Percentiles rank a stretch among this genome's conserved stretches.
phyloP scores from a whole-genome alignment of 139 green algal species.

The Haematococcus sp. region DNA sequence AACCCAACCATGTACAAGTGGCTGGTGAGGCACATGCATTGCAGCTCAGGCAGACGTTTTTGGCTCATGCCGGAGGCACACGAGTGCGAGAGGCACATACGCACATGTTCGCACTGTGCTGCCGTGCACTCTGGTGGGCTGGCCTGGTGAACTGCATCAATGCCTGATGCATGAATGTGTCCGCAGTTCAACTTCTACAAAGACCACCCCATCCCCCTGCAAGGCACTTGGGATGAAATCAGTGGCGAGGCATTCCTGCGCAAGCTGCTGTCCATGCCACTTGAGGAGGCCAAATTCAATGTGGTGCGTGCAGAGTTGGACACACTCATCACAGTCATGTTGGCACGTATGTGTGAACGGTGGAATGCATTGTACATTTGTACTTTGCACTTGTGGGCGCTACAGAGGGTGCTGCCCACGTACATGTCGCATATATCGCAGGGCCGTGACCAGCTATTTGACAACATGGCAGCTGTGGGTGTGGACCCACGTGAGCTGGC shows the following conservation, averaged over 20 bases:
- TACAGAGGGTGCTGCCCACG: no score
- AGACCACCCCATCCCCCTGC: slow-evolving; percentile 63
- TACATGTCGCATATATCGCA: not conserved
- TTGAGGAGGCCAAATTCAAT: slow-evolving; percentile 50
- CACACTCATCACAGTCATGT: no score
- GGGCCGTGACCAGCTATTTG: slow-evolving; percentile 50
- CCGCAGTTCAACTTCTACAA: slow-evolving; percentile 49
- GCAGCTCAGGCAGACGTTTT: slow-evolving; percentile 57
- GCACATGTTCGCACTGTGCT: no score
- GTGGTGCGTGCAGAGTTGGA: slow-evolving; percentile 11
- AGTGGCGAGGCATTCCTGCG: slow-evolving; percentile 79
- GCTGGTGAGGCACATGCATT: slow-evolving; percentile 51
- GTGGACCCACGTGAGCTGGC: slow-evolving; percentile 82
- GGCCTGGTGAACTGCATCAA: not conserved
- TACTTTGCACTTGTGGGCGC: no score
- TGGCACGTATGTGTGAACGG: no score
- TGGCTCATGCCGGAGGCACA: not conserved
- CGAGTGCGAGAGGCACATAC: no score
- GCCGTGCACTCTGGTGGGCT: not conserved
- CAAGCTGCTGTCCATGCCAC: slow-evolving; percentile 65
- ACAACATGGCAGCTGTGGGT: slow-evolving; percentile 39
- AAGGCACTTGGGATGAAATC: slow-evolving; percentile 79
- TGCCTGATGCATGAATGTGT: not conserved
- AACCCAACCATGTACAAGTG: slow-evolving; percentile 70
- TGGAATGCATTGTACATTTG: no score